Conservation (phyloP, 179 eudicot genomes). For the Camellia oleifera region DNA sequence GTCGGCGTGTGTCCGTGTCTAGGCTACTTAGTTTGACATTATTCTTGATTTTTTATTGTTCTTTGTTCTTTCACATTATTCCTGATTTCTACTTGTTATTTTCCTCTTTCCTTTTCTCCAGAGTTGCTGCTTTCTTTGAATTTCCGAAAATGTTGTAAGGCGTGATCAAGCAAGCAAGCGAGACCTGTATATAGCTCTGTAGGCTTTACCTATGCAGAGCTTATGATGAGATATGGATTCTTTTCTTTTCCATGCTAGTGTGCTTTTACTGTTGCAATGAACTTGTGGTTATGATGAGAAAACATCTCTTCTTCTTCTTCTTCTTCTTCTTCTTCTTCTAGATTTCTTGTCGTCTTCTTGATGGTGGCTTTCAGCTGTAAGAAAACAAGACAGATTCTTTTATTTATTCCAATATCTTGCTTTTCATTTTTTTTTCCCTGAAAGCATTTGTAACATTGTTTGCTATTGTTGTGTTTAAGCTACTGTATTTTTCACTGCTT, state of each 20-base stretch:
- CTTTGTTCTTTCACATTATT: not conserved
- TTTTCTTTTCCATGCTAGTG: not conserved
- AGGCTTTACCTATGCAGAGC: constrained; percentile 9
- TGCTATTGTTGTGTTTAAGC: not conserved
- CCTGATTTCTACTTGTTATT: not conserved
- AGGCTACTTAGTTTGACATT: too few relatives aligned
- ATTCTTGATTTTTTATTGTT: too few relatives aligned
- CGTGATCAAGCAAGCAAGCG: too few relatives aligned
- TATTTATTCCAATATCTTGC: not conserved
- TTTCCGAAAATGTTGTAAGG: too few relatives aligned
- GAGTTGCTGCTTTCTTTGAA: constrained; percentile 17
- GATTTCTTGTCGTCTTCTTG: too few relatives aligned
- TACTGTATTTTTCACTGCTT: not conserved
- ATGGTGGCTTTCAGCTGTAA: not conserved
- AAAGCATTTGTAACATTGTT: not conserved
- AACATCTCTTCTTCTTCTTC: not conserved
- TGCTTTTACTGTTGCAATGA: not conserved
- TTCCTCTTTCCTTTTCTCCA: constrained; percentile 11
- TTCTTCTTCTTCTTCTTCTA: not conserved
- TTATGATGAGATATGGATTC: not conserved
- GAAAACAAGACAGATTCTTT: constrained; percentile 10
- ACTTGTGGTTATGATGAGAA: not conserved
- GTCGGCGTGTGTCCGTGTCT: too few relatives aligned
- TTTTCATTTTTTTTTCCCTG: not conserved
- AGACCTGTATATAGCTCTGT: not conserved